Base-by-base conservation (phyloP, 345 rosid species). In the Viola odorata region DNA sequence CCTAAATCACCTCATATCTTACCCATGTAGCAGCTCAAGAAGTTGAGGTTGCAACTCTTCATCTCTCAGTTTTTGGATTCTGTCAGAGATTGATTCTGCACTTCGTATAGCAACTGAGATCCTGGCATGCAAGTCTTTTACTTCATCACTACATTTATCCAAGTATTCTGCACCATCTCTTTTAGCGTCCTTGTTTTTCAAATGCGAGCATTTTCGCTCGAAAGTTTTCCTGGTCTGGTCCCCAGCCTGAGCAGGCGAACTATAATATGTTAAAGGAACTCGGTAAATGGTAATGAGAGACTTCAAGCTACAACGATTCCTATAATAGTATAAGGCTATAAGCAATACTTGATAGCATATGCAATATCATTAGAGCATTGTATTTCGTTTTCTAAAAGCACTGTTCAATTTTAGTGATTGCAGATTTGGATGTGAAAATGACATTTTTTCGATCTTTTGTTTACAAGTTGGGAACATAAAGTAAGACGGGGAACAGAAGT, bases 1-100 rank as follows among this genome's bases (percentile, higher is more conserved):
- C 55, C 53, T 36, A 57, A 45, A 56, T 38, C 3, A 42, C 23
- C 41, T 12, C 15, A 41, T 17, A 12, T 15, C 63, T 63, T 76
- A 76, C 85, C 81, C 76, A 7, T 72, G 66, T 17, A 78, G 61
- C 62, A 81, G 69, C 48, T 76, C 83, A 42, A 72, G 60, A 41
- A 78, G 61, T 59, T 78, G 83, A 1, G 83, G 83, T 38, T 74
- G 73, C 64, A 81, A 37, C 69, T 81, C 81, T 69, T 78, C 81
- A 50, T 81, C 85, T 49, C 74, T 71, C 47, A 81, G 53, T 62
- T 59, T 73, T 61, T 65, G 57, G 62, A 81, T 81, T 65, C 53
- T 78, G 17, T 74, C 58, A 1, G 83, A 78, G 61, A 74, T 78
- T 61, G 77, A 66, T 63, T 74, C 79, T 0, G 67, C 73, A n/a